Evolutionary conservation across 331 rosid species (phyloP).

Genomic region (Cucumis variabilis): DNA sequence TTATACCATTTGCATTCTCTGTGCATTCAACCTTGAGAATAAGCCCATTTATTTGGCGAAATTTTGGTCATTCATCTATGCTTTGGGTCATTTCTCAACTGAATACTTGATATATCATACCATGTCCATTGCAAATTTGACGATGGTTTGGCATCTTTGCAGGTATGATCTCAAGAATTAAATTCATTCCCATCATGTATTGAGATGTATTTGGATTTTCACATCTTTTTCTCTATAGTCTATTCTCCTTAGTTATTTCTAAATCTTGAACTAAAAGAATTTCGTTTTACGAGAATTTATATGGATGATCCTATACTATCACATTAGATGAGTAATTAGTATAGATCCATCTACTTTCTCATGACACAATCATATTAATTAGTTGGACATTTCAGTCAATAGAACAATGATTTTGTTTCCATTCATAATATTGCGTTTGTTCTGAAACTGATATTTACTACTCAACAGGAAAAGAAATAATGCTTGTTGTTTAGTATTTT

Average conservation of each 20-base stretch:
- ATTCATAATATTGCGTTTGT: background rate
- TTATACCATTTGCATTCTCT: slow-evolving; percentile 92
- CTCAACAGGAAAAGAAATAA: background rate
- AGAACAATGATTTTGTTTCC: too few species aligned
- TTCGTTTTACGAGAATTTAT: background rate
- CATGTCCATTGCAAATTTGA: slow-evolving; percentile 73
- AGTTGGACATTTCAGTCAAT: too few species aligned
- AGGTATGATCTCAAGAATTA: slow-evolving; percentile 53
- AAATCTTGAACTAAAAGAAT: background rate
- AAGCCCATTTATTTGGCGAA: slow-evolving; percentile 86
- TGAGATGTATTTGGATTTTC: background rate
- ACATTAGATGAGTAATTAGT: background rate
- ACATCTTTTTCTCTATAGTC: slow-evolving; percentile 2
- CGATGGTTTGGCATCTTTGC: slow-evolving; percentile 82
- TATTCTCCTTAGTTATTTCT: slow-evolving; percentile 13
- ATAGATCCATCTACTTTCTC: background rate
- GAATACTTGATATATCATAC: slow-evolving; percentile 80
- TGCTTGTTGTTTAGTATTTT: background rate
- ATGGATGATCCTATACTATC: too few species aligned
- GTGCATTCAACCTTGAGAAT: slow-evolving; percentile 92
- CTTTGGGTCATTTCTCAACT: slow-evolving; percentile 86
- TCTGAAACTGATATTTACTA: slow-evolving; percentile 1
- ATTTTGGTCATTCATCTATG: slow-evolving; percentile 85
- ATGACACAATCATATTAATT: background rate
- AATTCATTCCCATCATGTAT: background rate